phyloP scores from a whole-genome alignment of 1,284 basidiomycete genomes.

The Fomitopsis schrenkii region DNA sequence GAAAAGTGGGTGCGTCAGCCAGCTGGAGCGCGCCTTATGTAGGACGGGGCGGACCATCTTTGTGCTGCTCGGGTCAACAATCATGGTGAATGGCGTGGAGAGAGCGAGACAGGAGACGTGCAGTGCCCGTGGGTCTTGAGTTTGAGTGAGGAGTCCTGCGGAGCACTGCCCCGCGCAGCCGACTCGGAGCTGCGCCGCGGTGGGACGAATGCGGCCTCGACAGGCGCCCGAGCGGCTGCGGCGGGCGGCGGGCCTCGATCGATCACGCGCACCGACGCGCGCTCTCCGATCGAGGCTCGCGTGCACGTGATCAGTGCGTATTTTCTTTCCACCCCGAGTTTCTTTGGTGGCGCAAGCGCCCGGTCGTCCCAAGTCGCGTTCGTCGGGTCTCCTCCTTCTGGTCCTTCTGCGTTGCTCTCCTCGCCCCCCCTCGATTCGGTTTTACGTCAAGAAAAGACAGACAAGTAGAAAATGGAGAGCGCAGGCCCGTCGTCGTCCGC shows the following conservation, averaged over 20 bases:
- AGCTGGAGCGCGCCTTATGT: not conserved
- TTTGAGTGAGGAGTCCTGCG: slow-evolving; percentile 2
- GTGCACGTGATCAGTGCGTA: slow-evolving; percentile 1
- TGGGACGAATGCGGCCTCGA: not conserved
- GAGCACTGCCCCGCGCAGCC: not conserved
- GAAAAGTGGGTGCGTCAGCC: not conserved
- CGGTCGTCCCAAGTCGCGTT: not conserved
- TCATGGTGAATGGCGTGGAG: slow-evolving; percentile 12
- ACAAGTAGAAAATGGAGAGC: slow-evolving; percentile 35
- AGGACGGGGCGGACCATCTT: slow-evolving; percentile 19
- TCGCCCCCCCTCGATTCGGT: not conserved
- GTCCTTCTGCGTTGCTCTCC: not conserved
- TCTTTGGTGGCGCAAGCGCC: not conserved
- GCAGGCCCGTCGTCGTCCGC: slow-evolving; percentile 38
- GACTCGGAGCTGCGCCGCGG: slow-evolving; percentile 4
- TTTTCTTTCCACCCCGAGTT: slow-evolving; percentile 4
- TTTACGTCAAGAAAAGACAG: not conserved
- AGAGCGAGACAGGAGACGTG: slow-evolving; percentile 5
- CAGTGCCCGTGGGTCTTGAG: slow-evolving; percentile 7
- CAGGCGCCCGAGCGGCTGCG: not conserved
- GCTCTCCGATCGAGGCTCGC: slow-evolving; percentile 1
- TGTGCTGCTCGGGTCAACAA: slow-evolving; percentile 15
- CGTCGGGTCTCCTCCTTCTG: not conserved
- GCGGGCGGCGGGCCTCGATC: not conserved
- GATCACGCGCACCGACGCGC: not conserved